phyloP scores from a whole-genome alignment of 2,329 filamentous ascomycete species.

The Talaromyces atroroseus region DNA sequence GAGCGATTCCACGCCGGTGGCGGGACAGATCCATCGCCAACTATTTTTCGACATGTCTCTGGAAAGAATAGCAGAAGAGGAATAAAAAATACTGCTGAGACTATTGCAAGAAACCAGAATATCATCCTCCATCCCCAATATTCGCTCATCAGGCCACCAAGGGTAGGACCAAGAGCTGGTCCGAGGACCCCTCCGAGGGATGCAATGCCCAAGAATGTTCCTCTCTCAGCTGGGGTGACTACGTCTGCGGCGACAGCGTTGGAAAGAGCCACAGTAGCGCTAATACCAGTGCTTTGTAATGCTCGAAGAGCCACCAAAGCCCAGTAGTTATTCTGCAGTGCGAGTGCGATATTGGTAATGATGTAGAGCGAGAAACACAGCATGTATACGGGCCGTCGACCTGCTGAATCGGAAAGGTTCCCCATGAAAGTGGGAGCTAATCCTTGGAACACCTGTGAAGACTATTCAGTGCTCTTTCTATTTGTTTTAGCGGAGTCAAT shows the following conservation, averaged over 20 bases:
- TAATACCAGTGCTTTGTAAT: conserved; percentile 42
- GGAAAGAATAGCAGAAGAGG: conserved; percentile 27
- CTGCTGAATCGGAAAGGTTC: conserved; percentile 44
- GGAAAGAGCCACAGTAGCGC: too few species aligned
- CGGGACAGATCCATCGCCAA: conserved; percentile 35
- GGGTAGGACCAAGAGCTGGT: conserved; percentile 32
- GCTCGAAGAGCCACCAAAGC: conserved; percentile 43
- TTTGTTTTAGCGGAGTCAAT: too few species aligned
- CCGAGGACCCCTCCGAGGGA: neutral
- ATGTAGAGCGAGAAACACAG: conserved; percentile 46
- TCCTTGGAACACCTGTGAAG: conserved; percentile 28
- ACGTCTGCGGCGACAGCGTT: conserved; percentile 40
- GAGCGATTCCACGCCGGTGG: conserved; percentile 18
- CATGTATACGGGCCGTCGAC: conserved; percentile 43
- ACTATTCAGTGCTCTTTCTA: too few species aligned
- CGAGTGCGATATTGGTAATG: conserved; percentile 43
- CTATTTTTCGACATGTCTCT: conserved; percentile 36
- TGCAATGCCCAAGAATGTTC: conserved; percentile 30
- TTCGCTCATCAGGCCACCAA: conserved; percentile 34
- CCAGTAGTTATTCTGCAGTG: conserved; percentile 39
- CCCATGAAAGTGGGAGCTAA: conserved; percentile 47
- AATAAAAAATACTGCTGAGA: conserved; percentile 34
- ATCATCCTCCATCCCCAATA: conserved; percentile 36
- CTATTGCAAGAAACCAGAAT: conserved; percentile 39
- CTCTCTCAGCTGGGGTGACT: conserved; percentile 32